A percentile compares a stretch with the other conserved stretches of the same genome.
Conservation (phyloP, 495 filamentous ascomycete genomes). For the Sordaria brevicollis region DNA sequence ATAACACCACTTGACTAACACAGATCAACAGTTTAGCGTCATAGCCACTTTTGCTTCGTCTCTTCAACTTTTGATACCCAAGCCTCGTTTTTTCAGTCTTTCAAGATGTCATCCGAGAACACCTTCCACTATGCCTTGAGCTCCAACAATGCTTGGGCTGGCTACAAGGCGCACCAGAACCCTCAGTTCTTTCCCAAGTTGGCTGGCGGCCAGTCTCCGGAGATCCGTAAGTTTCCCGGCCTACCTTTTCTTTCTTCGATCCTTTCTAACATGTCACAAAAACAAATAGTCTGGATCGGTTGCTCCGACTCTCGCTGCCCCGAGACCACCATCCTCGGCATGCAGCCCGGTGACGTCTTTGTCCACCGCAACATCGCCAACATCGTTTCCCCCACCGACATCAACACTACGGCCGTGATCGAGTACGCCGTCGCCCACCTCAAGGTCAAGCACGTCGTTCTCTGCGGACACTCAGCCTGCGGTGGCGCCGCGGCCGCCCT, state of each 20-base stretch:
- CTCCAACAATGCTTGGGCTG: conserved; percentile 64
- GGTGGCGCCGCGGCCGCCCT: conserved; percentile 68
- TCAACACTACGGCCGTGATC: conserved; percentile 68
- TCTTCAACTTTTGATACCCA: not conserved
- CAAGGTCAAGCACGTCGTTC: conserved; percentile 70
- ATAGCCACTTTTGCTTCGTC: not conserved
- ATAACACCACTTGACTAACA: not conserved
- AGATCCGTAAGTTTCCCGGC: conserved; percentile 45
- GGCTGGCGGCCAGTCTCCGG: conserved; percentile 57
- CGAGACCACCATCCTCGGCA: conserved; percentile 72
- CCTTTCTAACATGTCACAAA: not conserved
- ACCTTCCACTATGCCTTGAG: conserved; percentile 44
- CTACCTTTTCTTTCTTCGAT: not conserved
- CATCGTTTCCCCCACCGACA: conserved; percentile 65
- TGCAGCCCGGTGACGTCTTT: conserved; percentile 83
- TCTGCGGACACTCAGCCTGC: conserved; percentile 77
- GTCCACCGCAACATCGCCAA: conserved; percentile 95
- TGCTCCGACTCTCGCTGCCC: conserved; percentile 86
- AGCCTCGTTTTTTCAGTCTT: not conserved
- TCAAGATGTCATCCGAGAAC: conserved; percentile 27
- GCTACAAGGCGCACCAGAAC: conserved; percentile 51
- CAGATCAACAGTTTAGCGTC: not conserved
- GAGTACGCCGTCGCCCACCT: conserved; percentile 69
- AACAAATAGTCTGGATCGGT: conserved; percentile 64
- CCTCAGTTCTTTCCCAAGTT: conserved; percentile 65